Conservation (phyloP, 352 stramenopile species). For the Globisporangium mamillatum region DNA sequence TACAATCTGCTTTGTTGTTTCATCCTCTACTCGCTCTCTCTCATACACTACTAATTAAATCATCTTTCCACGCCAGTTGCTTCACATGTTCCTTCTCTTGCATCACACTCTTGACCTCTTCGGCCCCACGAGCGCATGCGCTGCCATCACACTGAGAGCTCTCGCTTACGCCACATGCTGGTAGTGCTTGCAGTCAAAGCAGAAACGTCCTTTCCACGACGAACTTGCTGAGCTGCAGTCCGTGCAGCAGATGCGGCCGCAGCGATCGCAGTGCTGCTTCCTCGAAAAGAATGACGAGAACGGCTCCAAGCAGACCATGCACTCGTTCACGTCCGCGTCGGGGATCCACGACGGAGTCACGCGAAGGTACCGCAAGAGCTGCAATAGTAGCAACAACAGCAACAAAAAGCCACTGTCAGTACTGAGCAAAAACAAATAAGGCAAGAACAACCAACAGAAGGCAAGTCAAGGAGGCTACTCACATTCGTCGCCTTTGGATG, state of each 20-base stretch:
- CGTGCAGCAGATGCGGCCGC: conserved; percentile 73
- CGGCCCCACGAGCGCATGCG: not conserved
- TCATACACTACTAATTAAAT: conserved; percentile 4
- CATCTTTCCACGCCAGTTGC: not conserved
- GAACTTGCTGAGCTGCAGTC: conserved; percentile 67
- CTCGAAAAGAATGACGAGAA: conserved; percentile 74
- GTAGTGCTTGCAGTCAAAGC: conserved; percentile 80
- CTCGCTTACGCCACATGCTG: conserved; percentile 38
- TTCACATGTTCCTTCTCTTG: not conserved
- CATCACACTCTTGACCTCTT: not conserved
- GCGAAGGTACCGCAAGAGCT: conserved; percentile 53
- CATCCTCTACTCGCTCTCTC: not conserved
- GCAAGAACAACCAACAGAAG: not conserved
- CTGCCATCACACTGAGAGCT: not conserved
- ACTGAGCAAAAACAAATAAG: not conserved
- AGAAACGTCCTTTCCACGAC: conserved; percentile 70
- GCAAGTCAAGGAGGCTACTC: conserved; percentile 17
- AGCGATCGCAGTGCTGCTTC: conserved; percentile 74
- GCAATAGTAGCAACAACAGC: conserved; percentile 4
- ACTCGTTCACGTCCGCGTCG: conserved; percentile 47
- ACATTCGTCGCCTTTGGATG: conserved; percentile 61
- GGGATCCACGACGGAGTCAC: conserved; percentile 64
- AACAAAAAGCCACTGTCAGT: not conserved
- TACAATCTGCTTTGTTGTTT: not conserved
- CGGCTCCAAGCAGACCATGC: conserved; percentile 71